These are phyloP conservation scores for Solanum tarijense DNA, from an alignment of 257 asterid species.

Conservation along the genomic window DNA sequence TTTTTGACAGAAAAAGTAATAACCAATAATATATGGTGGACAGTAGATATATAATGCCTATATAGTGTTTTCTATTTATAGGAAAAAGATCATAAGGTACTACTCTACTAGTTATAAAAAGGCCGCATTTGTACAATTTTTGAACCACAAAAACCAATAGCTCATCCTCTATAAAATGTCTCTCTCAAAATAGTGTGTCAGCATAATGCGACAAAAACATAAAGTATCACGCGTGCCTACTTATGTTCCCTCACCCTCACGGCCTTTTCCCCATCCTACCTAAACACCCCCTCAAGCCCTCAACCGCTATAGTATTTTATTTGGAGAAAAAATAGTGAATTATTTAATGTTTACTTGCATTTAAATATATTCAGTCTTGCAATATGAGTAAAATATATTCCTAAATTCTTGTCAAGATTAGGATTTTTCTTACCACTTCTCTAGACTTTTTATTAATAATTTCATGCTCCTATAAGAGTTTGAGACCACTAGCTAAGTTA, in stretches of 20 bases:
- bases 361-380: too few relatives aligned
- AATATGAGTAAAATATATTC: rapidly evolving
- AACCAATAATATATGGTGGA: not conserved
- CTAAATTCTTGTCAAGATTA: too few relatives aligned
- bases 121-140: not conserved
- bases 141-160: slow-evolving; percentile 22
- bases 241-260: slow-evolving; percentile 6
- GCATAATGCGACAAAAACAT: slow-evolving; percentile 45
- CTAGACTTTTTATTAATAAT: too few relatives aligned
- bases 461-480: too few relatives aligned
- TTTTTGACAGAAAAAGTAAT: not conserved
- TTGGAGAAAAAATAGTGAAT: not conserved
- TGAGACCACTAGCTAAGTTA: too few relatives aligned
- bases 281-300: not conserved
- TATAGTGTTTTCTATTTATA: not conserved
- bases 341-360: too few relatives aligned
- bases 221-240: slow-evolving; percentile 78
- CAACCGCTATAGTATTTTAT: not conserved
- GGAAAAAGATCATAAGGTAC: not conserved
- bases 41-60: not conserved
- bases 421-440: rapidly evolving
- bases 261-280: not conserved
- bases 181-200: slow-evolving; percentile 20
- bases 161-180: slow-evolving; percentile 4
- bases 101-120: not conserved